Evolutionary conservation across 176 grass and related monocot genomes (phyloP).

Genomic region (Oropetium thomaeum): DNA sequence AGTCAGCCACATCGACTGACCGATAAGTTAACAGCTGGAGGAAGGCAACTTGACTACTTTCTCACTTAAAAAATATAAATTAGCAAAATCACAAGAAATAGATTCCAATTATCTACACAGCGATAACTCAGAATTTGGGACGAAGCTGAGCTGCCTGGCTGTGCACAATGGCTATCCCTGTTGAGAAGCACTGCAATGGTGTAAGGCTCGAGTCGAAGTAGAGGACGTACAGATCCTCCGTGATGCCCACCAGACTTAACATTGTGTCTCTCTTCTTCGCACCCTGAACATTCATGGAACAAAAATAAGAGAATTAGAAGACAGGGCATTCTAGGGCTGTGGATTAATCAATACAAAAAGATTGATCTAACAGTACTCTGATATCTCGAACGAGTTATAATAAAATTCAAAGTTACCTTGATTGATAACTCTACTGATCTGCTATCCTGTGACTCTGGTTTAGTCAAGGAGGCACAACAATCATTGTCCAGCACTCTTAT

Average conservation of each 20-base stretch:
- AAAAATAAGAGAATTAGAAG: neutral
- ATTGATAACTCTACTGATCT: constrained; percentile 39
- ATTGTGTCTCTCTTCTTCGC: constrained; percentile 28
- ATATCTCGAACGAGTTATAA: too few species aligned
- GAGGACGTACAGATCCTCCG: constrained; percentile 50
- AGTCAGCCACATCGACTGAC: neutral
- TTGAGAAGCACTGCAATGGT: constrained; percentile 68
- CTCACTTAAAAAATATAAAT: neutral
- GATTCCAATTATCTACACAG: neutral
- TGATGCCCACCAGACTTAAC: constrained; percentile 50
- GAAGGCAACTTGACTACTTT: neutral
- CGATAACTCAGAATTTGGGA: constrained; percentile 39
- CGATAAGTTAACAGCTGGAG: neutral
- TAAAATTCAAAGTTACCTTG: constrained; percentile 41
- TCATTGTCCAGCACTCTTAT: constrained; percentile 59
- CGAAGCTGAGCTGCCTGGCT: constrained; percentile 38
- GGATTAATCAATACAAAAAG: neutral
- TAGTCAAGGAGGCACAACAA: neutral
- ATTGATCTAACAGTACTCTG: neutral
- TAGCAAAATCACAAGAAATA: neutral
- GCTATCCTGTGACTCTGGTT: constrained; percentile 27
- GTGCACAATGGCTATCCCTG: constrained; percentile 59
- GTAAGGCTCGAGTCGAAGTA: constrained; percentile 53
- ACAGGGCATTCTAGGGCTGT: neutral
- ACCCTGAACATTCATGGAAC: constrained; percentile 44